A percentile compares a stretch with the other conserved stretches of the same genome.
Evolutionary conservation across 768 basidiomycete species (phyloP).

Genomic region (Tephrocybe sp.): DNA sequence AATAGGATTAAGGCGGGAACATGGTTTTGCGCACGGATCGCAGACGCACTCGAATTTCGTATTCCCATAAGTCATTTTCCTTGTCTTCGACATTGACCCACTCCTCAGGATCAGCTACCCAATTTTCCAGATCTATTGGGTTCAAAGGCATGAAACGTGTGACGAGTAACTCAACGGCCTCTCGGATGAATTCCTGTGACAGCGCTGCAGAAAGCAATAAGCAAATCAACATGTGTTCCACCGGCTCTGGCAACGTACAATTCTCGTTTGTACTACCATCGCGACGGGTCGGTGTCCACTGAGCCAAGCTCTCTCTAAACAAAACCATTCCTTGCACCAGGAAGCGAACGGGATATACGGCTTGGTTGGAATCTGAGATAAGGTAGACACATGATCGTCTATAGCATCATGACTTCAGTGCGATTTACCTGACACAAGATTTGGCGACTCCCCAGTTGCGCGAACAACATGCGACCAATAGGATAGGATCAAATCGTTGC

Average conservation of each 20-base stretch:
- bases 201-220: slow-evolving; percentile 41
- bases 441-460: slow-evolving; percentile 54
- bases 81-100: slow-evolving; percentile 90
- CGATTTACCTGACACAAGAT: slow-evolving; percentile 58
- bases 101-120: slow-evolving; percentile 90
- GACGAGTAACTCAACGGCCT: slow-evolving; percentile 73
- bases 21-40: not conserved
- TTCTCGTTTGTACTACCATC: slow-evolving; percentile 59
- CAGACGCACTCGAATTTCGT: slow-evolving; percentile 74
- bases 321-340: slow-evolving; percentile 83
- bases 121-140: slow-evolving; percentile 74
- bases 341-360: slow-evolving; percentile 73
- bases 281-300: slow-evolving; percentile 68
- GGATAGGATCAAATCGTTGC: slow-evolving; percentile 66
- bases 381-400: no score
- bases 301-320: slow-evolving; percentile 78
- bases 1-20: not conserved
- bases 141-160: slow-evolving; percentile 84
- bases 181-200: slow-evolving; percentile 67
- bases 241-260: slow-evolving; percentile 34
- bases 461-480: slow-evolving; percentile 81
- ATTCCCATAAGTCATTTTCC: slow-evolving; percentile 92
- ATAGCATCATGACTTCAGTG: no score
- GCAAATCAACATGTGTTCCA: not conserved
- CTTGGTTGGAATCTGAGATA: slow-evolving; percentile 53